phyloP scores from a whole-genome alignment of 208 protist species.

The Crithidia bombi region DNA sequence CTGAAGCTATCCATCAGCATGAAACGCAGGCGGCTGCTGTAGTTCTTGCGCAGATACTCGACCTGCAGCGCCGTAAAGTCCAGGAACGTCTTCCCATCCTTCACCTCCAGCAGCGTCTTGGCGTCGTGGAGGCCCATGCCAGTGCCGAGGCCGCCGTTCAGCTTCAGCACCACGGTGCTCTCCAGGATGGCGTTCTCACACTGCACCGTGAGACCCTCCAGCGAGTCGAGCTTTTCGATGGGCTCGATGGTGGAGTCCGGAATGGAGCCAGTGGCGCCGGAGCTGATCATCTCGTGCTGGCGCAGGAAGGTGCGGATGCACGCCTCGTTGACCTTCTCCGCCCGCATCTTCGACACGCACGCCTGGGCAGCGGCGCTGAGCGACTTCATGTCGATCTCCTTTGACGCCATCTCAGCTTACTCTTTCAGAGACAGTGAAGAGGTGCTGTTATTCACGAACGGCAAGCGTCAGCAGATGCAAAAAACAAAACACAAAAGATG shows the following conservation, averaged over 20 bases:
- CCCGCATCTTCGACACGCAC: slow-evolving; percentile 76
- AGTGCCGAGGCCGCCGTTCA: slow-evolving; percentile 97
- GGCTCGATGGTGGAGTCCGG: slow-evolving; percentile 54
- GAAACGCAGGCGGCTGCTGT: slow-evolving; percentile 92
- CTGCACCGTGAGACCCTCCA: slow-evolving; percentile 41
- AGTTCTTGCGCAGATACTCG: slow-evolving; percentile 88
- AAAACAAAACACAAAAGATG: too few relatives aligned
- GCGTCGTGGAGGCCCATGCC: slow-evolving; percentile 88
- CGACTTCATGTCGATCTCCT: slow-evolving; percentile 27
- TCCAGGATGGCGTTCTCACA: slow-evolving; percentile 45
- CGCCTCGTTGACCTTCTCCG: slow-evolving; percentile 53
- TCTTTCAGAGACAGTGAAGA: neutral
- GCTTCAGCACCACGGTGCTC: slow-evolving; percentile 96
- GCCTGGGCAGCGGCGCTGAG: slow-evolving; percentile 51
- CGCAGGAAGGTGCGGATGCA: slow-evolving; percentile 71
- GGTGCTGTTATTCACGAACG: too few relatives aligned
- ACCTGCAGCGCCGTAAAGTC: slow-evolving; percentile 97
- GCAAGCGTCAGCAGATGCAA: slow-evolving; percentile 15
- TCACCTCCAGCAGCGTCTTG: slow-evolving; percentile 94
- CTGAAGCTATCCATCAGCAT: slow-evolving; percentile 99
- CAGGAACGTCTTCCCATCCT: slow-evolving; percentile 95
- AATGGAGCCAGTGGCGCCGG: slow-evolving; percentile 57
- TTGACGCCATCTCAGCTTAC: neutral
- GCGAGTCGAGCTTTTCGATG: slow-evolving; percentile 43
- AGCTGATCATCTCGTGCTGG: slow-evolving; percentile 58